Conservation (phyloP, 148 eudicot species). For the Vaccinium vitisidaea region DNA sequence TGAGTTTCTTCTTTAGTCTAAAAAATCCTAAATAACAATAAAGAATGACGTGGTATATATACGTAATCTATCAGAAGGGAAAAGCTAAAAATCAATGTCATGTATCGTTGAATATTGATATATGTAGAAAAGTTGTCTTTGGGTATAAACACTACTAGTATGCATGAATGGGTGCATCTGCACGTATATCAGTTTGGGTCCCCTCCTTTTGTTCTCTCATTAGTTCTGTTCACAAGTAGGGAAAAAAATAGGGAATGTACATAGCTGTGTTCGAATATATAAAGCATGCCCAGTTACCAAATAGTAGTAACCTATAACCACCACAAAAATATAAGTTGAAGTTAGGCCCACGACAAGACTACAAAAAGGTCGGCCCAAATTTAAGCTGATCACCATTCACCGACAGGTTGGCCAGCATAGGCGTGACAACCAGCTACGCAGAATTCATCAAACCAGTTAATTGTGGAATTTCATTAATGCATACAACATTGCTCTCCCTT, state of each 20-base stretch:
- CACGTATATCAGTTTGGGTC: background rate
- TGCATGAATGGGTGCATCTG: background rate
- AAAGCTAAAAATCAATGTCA: background rate
- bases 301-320: background rate
- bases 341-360: background rate
- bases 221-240: background rate
- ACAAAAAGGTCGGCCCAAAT: background rate
- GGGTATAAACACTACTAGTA: background rate
- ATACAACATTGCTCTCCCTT: background rate
- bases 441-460: background rate
- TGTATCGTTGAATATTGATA: background rate
- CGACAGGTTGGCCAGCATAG: background rate
- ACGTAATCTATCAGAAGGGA: background rate
- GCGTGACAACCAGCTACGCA: background rate
- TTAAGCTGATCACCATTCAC: background rate
- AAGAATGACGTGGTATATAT: background rate
- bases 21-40: background rate
- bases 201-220: background rate
- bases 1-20: constrained; percentile 3
- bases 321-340: background rate
- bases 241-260: background rate
- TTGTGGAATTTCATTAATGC: background rate
- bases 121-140: background rate
- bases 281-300: background rate
- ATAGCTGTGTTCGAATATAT: background rate